These are phyloP conservation scores for Alternaria solani DNA, from an alignment of 2,329 filamentous ascomycete species.

Conservation along the genomic window DNA sequence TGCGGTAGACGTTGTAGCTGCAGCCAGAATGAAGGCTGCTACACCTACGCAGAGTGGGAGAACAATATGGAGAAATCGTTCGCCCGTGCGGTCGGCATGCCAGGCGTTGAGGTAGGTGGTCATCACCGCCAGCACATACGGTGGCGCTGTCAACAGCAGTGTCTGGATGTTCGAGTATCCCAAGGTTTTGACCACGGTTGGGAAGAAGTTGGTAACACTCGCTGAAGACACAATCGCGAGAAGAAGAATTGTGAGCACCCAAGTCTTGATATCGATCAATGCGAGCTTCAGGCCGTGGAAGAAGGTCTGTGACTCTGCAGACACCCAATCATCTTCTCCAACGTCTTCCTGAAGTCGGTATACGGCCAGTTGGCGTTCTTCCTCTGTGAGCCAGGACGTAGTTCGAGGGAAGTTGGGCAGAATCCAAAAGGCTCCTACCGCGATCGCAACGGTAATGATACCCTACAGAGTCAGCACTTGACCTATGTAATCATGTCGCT, in stretches of 20 bases:
- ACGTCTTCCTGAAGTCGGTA: conserved; percentile 51
- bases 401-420: conserved; percentile 72
- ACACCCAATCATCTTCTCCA: conserved; percentile 52
- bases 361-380: conserved; percentile 50
- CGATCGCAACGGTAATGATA: conserved; percentile 68
- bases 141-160: conserved; percentile 56
- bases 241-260: conserved; percentile 50
- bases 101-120: conserved; percentile 71
- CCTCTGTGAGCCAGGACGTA: conserved; percentile 51
- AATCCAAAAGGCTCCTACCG: conserved; percentile 64
- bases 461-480: conserved; percentile 55
- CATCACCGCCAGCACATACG: conserved; percentile 62
- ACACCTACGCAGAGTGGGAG: conserved; percentile 69
- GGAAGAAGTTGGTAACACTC: conserved; percentile 63
- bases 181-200: conserved; percentile 68
- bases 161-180: conserved; percentile 65
- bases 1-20: conserved; percentile 66
- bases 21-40: conserved; percentile 72
- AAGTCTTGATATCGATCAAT: conserved; percentile 51
- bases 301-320: conserved; percentile 47
- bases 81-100: conserved; percentile 75
- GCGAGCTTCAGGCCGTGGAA: conserved; percentile 54
- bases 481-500: neutral
- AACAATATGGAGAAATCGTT: conserved; percentile 73
- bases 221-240: conserved; percentile 53